Percentiles rank a stretch among this genome's conserved stretches.
Conservation (phyloP, 441 rosid species). For the Populus hybrid region DNA sequence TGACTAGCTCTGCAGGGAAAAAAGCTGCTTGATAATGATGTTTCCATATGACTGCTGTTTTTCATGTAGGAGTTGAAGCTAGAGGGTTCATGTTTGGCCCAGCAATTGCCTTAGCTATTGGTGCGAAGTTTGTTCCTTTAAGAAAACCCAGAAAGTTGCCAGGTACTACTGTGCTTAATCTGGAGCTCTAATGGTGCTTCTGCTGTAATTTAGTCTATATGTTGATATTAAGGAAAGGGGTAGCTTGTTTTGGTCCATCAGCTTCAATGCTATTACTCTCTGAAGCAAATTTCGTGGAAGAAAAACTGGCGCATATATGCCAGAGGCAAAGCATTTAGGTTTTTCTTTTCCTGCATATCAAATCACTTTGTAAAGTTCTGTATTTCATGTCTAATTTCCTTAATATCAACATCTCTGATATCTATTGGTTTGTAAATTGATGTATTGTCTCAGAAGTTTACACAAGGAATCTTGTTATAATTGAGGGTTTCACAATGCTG, state of each 20-base stretch:
- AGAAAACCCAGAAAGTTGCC: conserved; percentile 90
- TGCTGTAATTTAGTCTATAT: background rate
- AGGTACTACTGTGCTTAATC: conserved; percentile 35
- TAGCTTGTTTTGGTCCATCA: background rate
- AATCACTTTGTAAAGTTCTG: background rate
- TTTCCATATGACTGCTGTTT: background rate
- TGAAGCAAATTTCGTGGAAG: background rate
- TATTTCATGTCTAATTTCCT: background rate
- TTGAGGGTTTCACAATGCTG: conserved; percentile 4
- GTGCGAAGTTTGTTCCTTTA: conserved; percentile 92
- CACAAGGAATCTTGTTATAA: background rate
- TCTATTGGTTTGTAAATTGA: background rate
- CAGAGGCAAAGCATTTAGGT: background rate
- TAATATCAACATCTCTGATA: background rate
- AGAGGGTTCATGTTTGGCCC: conserved; percentile 96
- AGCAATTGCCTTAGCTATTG: conserved; percentile 85
- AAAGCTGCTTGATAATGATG: background rate
- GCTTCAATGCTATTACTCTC: background rate
- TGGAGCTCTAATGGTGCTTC: background rate
- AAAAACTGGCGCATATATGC: background rate
- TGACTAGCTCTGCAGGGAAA: background rate
- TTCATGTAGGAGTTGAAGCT: conserved; percentile 74
- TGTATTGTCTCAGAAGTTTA: background rate
- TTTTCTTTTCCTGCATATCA: background rate
- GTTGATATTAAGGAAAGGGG: background rate